Percentiles rank a stretch among this genome's conserved stretches.
These are phyloP conservation scores for Crassisporium funariophilum DNA, from an alignment of 768 basidiomycete species.

Conservation along the genomic window DNA sequence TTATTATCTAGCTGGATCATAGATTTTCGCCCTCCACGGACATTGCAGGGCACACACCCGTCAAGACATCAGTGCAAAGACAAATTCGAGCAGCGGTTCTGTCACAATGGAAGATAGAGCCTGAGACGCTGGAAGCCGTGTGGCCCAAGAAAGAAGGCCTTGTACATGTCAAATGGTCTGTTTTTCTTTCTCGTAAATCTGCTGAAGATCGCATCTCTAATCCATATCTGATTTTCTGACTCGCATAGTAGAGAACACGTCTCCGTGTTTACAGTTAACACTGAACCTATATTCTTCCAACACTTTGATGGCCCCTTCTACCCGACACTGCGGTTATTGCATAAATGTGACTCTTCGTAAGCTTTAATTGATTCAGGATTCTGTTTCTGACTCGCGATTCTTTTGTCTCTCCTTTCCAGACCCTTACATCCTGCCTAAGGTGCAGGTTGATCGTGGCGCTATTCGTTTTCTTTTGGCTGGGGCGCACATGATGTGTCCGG, in stretches of 20 bases:
- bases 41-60: constrained; percentile 84
- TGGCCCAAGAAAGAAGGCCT: constrained; percentile 99
- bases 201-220: constrained; percentile 1
- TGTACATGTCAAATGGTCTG: constrained; percentile 92
- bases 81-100: constrained; percentile 79
- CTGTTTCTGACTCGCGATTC: constrained; percentile 6
- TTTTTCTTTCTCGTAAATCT: constrained; percentile 18
- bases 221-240: constrained; percentile 21
- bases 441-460: constrained; percentile 93
- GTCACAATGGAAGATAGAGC: constrained; percentile 80
- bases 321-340: constrained; percentile 86
- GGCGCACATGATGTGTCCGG: constrained; percentile 97
- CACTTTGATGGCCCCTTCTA: constrained; percentile 93
- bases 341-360: constrained; percentile 71
- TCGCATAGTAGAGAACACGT: constrained; percentile 87
- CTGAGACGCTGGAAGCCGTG: constrained; percentile 82
- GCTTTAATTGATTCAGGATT: background rate
- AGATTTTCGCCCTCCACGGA: constrained; percentile 79
- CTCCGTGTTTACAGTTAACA: constrained; percentile 87
- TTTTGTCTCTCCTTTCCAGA: constrained; percentile 51
- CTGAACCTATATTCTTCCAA: constrained; percentile 92
- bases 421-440: constrained; percentile 86
- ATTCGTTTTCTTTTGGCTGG: constrained; percentile 96
- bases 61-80: constrained; percentile 93
- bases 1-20: constrained; percentile 13